Conservation (phyloP, 2,329 filamentous ascomycete species). For the Penicillium janthinellum region DNA sequence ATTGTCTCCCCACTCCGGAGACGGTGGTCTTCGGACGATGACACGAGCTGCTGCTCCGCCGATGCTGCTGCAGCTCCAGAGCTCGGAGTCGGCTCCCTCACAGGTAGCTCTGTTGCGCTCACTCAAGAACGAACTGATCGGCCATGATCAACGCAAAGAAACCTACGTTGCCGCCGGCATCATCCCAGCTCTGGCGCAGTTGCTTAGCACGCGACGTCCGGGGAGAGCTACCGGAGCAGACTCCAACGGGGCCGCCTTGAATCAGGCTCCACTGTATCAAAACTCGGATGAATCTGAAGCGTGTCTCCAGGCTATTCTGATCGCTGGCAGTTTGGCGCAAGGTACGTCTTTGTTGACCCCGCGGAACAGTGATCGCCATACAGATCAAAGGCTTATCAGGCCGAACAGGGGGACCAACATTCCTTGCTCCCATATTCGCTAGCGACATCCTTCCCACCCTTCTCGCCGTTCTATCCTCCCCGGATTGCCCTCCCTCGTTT, state of each 20-base stretch:
- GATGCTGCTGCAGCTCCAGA: slow-evolving; percentile 60
- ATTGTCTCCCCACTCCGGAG: slow-evolving; percentile 28
- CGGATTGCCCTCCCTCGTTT: slow-evolving; percentile 65
- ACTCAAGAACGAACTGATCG: slow-evolving; percentile 87
- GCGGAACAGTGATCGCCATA: background rate
- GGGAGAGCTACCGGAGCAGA: slow-evolving; percentile 33
- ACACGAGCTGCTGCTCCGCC: slow-evolving; percentile 56
- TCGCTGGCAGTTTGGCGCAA: slow-evolving; percentile 82
- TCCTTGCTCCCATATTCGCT: slow-evolving; percentile 72
- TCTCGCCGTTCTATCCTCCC: slow-evolving; percentile 68
- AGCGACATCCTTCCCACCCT: slow-evolving; percentile 70
- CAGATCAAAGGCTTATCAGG: slow-evolving; percentile 21
- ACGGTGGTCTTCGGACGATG: slow-evolving; percentile 50
- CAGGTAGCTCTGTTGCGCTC: slow-evolving; percentile 63
- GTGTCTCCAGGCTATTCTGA: slow-evolving; percentile 75
- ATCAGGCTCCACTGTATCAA: slow-evolving; percentile 33
- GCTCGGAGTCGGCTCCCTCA: slow-evolving; percentile 48
- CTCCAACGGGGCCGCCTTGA: slow-evolving; percentile 30
- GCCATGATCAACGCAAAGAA: slow-evolving; percentile 85
- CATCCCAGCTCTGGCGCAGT: slow-evolving; percentile 55
- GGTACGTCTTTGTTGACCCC: slow-evolving; percentile 55
- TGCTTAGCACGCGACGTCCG: slow-evolving; percentile 49
- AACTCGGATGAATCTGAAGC: slow-evolving; percentile 67
- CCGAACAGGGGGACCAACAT: slow-evolving; percentile 71
- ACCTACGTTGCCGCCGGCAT: slow-evolving; percentile 71